phyloP scores from a whole-genome alignment of 73 alveolate genomes.

The Paraurostyla sp. region DNA sequence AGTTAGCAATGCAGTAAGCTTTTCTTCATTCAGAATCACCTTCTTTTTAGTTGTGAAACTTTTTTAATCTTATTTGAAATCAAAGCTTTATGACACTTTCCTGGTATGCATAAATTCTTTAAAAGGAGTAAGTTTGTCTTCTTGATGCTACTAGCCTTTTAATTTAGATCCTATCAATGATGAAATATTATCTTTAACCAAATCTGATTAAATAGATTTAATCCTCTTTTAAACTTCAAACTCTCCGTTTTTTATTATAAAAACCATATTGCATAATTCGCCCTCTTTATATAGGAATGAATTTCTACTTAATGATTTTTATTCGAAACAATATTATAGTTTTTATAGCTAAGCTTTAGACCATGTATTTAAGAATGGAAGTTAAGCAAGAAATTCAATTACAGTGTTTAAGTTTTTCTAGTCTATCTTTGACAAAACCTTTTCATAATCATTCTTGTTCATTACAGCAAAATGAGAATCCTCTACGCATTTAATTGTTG shows the following conservation, averaged over 20 bases:
- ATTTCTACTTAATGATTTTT: not conserved
- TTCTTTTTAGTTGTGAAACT: not conserved
- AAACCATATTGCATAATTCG: constrained; percentile 36
- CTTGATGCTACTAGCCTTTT: not conserved
- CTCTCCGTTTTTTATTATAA: constrained; percentile 70
- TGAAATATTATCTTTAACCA: not conserved
- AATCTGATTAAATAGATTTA: not conserved
- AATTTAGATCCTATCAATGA: not conserved
- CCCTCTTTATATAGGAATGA: constrained; percentile 49
- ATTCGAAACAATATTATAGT: constrained; percentile 35
- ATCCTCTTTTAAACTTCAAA: constrained; percentile 46
- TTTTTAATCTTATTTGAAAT: not conserved
- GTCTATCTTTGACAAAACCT: constrained; percentile 41
- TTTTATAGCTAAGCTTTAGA: constrained; percentile 51
- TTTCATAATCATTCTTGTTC: constrained; percentile 66
- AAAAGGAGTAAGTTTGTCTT: not conserved
- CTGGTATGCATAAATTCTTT: constrained; percentile 17
- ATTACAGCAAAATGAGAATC: constrained; percentile 70
- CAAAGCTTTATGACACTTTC: not conserved
- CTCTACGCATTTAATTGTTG: constrained; percentile 71
- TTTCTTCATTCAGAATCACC: not conserved
- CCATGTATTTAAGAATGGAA: constrained; percentile 70
- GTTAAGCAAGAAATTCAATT: constrained; percentile 23
- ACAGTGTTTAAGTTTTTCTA: constrained; percentile 48
- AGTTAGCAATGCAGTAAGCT: not conserved